A percentile compares a stretch with the other conserved stretches of the same genome.
phyloP scores from a whole-genome alignment of 2,329 filamentous ascomycete species.

The Penicillium sp. region DNA sequence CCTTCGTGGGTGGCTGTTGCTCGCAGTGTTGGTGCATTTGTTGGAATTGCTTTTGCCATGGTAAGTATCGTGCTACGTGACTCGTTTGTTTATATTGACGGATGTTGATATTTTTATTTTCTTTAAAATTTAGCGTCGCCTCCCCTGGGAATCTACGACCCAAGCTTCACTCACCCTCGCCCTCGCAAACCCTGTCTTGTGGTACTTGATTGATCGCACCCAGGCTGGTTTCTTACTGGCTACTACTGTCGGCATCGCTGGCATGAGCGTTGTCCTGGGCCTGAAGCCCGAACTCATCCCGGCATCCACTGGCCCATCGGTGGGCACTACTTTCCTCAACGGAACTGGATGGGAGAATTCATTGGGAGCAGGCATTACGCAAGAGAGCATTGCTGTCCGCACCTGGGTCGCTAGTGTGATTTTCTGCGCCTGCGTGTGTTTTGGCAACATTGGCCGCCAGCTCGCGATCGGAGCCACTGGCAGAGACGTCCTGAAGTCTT shows the following conservation, averaged over 20 bases:
- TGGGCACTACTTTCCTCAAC: constrained; percentile 29
- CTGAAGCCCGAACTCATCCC: constrained; percentile 79
- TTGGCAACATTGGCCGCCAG: constrained; percentile 89
- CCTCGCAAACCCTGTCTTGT: constrained; percentile 87
- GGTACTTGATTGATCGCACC: constrained; percentile 94
- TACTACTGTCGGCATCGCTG: constrained; percentile 68
- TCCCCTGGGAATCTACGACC: constrained; percentile 92
- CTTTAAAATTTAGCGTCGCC: constrained; percentile 63
- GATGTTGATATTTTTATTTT: constrained; percentile 15
- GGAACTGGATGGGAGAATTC: constrained; percentile 31
- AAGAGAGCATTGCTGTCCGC: constrained; percentile 61
- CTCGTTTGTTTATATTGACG: neutral
- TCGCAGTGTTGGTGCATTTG: constrained; percentile 68
- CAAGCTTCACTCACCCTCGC: constrained; percentile 88
- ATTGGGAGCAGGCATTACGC: constrained; percentile 37
- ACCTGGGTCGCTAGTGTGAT: constrained; percentile 92
- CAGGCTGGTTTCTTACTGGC: constrained; percentile 81
- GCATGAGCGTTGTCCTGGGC: constrained; percentile 71
- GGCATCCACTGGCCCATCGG: constrained; percentile 54
- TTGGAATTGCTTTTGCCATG: constrained; percentile 77
- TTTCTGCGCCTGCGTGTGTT: constrained; percentile 93
- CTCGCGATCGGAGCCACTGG: constrained; percentile 56
- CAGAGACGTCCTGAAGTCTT: constrained; percentile 23
- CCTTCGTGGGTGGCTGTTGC: constrained; percentile 69
- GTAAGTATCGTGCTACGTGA: constrained; percentile 53